A percentile compares a stretch with the other conserved stretches of the same genome.
These are phyloP conservation scores for Xylaria flabelliformis DNA, from an alignment of 495 filamentous ascomycete genomes.

Conservation along the genomic window DNA sequence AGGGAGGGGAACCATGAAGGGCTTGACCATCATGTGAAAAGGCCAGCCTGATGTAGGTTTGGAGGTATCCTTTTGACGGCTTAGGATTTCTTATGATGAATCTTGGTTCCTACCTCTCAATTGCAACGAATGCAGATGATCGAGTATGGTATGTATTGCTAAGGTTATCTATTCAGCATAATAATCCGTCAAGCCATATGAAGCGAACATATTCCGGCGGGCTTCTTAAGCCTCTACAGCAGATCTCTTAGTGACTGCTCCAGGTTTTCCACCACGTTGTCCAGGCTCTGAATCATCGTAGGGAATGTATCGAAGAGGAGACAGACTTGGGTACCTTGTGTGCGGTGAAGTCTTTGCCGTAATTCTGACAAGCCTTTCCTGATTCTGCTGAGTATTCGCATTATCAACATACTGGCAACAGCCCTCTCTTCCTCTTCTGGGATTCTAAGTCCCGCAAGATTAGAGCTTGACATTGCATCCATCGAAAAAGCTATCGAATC, in stretches of 20 bases:
- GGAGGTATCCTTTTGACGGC: not conserved
- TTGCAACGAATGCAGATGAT: not conserved
- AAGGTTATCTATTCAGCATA: not conserved
- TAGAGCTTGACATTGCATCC: not conserved
- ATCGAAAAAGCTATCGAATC: conserved; percentile 3
- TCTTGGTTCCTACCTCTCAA: not conserved
- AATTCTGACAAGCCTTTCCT: conserved; percentile 1
- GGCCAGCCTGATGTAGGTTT: not conserved
- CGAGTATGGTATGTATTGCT: not conserved
- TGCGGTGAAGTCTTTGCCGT: not conserved
- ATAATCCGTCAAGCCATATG: not conserved
- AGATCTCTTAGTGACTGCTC: not conserved
- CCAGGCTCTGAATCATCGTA: not conserved
- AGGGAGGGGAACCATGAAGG: not conserved
- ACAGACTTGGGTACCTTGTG: conserved; percentile 1
- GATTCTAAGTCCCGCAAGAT: not conserved
- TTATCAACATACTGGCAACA: not conserved
- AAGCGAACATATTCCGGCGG: not conserved
- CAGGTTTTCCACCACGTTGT: not conserved
- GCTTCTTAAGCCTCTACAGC: not conserved
- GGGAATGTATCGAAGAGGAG: not conserved
- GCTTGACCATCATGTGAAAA: not conserved
- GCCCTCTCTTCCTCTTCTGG: conserved; percentile 3
- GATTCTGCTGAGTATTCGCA: conserved; percentile 7
- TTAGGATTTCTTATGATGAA: not conserved